phyloP scores from a whole-genome alignment of 768 basidiomycete species.

The Suillus luteus region DNA sequence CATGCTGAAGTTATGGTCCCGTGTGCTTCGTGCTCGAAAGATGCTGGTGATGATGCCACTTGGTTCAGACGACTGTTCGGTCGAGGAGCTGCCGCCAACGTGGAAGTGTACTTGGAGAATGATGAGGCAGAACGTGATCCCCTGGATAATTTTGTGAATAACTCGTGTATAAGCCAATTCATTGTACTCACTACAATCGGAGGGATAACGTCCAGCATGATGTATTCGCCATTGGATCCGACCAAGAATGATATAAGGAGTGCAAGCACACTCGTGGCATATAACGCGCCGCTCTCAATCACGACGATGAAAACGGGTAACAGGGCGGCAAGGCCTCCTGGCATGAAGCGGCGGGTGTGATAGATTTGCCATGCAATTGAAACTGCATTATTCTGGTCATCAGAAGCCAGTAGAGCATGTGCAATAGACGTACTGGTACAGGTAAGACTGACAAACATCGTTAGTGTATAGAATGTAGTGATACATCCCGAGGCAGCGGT shows the following conservation, averaged over 20 bases:
- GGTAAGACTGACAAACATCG: neutral
- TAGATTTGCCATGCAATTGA: slow-evolving; percentile 10
- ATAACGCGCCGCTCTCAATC: slow-evolving; percentile 13
- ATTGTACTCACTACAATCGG: slow-evolving; percentile 6
- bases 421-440: slow-evolving; percentile 4
- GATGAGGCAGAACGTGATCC: slow-evolving; percentile 10
- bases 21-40: slow-evolving; percentile 7
- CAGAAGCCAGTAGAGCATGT: neutral
- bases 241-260: slow-evolving; percentile 4
- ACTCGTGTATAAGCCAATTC: neutral
- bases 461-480: neutral
- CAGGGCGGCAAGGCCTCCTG: slow-evolving; percentile 5
- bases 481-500: neutral
- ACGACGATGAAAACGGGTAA: slow-evolving; percentile 12
- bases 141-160: neutral
- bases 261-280: slow-evolving; percentile 9
- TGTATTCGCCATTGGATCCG: slow-evolving; percentile 9
- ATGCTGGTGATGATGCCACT: neutral
- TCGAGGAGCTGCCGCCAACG: neutral
- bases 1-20: neutral
- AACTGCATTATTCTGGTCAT: neutral
- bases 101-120: slow-evolving; percentile 14
- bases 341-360: slow-evolving; percentile 8
- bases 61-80: neutral
- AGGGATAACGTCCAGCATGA: neutral